Base-by-base conservation (phyloP, 768 basidiomycete species). In the Kwoniella sp. region DNA sequence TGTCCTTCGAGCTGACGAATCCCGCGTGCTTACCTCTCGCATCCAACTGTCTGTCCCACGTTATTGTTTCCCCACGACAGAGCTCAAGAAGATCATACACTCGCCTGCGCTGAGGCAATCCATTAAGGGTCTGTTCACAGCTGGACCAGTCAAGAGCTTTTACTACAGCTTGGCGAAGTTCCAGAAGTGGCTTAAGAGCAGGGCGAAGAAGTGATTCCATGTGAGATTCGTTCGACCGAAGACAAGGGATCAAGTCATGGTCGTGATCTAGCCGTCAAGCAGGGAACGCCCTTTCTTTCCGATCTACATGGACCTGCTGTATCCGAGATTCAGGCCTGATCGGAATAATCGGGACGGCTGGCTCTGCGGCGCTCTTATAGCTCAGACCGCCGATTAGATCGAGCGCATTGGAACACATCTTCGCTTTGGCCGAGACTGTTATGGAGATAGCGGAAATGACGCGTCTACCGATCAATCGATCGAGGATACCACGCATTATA, bases 61-160 rank as follows among this genome's bases (percentile, higher is more conserved):
- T 23, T 4, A 23, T 28, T 48, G 47, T 20, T 23, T 48, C 8
- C 7, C 15, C 8, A 48, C 15, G 20, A 48, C 74, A 93, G 92
- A 93, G 81, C 87, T 92, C 83, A 80, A 84, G 58, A 81, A 82
- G 22, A 92, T 93, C 75, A 92, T 95, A 48, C 85, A 89, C 69
- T 85, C 87, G 70, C 92, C 93, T 4, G 91, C 93, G 15, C 87
- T 90, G 0, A 83, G 90, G 9, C 93, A 97, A 82, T 85, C 89
- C 4, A 69, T 91, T 64, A 97, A 96, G 82, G 93, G 93, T 28
- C 76, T 97, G 54, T 85, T 90, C 22, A 92, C 88, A 63, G 90
- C 91, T 9, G 93, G 93, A 3, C 68, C 90, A 11, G 83, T 85
- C 54, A 93, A 93, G 85, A 91, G 90, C 76, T 62, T 88, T 4